Evolutionary conservation across 768 basidiomycete species (phyloP), one percentile per base, ranked within the genome.

Genomic region (Panellus pusillus): DNA sequence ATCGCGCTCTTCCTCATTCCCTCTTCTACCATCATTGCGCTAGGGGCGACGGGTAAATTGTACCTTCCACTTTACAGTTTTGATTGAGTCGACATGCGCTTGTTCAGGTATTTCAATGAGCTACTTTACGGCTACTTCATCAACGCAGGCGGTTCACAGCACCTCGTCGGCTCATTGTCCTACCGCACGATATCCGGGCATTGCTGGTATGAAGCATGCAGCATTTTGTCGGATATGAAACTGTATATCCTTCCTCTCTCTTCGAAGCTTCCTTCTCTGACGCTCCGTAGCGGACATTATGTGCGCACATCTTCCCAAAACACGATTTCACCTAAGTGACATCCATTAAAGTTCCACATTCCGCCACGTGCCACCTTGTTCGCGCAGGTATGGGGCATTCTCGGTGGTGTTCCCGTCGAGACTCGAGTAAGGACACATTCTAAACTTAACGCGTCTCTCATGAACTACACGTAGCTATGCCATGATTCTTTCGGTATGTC

Each of bases 201-300:
- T 27, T 66, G 65, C 47, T 66, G 65, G 65, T 66, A 66, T 36
- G 63, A 64, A 54, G 65, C 65, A 0, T 63, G 63, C 41, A 62
- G 54, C 45, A 66, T 66, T 63, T 42, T 66, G 15, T 50, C 61
- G 11, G 65, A 66, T 40, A 66, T 66, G 65, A 66, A 66, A 36
- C 61, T 66, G 64, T 65, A 44, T 38, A 62, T 50, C 1, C 4
- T 50, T 27, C 8, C 1, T 14, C 14, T 46, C 12, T 6, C n/a
- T 19, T 24, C n/a, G 6, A 35, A 41, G 18, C 18, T 47, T 18
- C 43, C 44, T 27, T n/a, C 37, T 3, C 18, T 31, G 24, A 24
- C 24, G 24, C 24, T 37, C 7, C 15, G 6, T 44, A 65, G 64
- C 12, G 65, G 65, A 3, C 65, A 65, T 50, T 65, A 65, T 32